Percentiles rank a stretch among this genome's conserved stretches.
Conservation (phyloP, 306 rosid species). For the Prunus mume region DNA sequence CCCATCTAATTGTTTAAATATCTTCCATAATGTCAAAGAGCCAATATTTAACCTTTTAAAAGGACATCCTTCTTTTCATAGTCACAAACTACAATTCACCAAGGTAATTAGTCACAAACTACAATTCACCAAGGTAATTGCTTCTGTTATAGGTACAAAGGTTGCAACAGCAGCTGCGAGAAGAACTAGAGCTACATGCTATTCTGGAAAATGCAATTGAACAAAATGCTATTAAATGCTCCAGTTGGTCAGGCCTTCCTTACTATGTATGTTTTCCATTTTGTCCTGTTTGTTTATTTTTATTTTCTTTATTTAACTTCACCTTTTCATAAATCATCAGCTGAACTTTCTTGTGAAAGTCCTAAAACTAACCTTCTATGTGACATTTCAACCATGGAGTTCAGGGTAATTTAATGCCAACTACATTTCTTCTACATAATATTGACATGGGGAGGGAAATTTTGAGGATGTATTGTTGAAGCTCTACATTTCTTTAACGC, state of each 20-base stretch:
- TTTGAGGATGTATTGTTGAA: no score
- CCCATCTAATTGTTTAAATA: constrained; percentile 2
- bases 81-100: constrained; percentile 13
- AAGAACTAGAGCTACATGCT: constrained; percentile 59
- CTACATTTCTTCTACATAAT: background rate
- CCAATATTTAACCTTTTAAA: background rate
- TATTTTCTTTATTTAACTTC: background rate
- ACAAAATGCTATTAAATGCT: constrained; percentile 33
- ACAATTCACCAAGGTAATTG: constrained; percentile 24
- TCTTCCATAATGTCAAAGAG: background rate
- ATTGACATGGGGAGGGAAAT: background rate
- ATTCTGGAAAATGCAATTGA: constrained; percentile 50
- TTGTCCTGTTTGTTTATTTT: background rate
- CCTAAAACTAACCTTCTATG: background rate
- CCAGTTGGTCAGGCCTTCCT: constrained; percentile 43
- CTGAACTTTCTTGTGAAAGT: background rate
- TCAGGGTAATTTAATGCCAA: background rate
- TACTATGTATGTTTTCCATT: constrained; percentile 40
- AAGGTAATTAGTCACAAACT: constrained; percentile 18
- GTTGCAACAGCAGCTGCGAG: constrained; percentile 44
- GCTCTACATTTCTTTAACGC: no score
- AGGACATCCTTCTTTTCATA: constrained; percentile 5
- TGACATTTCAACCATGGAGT: background rate
- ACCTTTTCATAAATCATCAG: background rate
- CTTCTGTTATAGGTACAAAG: constrained; percentile 41